Base-by-base conservation (phyloP, 1,139 yeast species). In the Geotrichum bryndzae region DNA sequence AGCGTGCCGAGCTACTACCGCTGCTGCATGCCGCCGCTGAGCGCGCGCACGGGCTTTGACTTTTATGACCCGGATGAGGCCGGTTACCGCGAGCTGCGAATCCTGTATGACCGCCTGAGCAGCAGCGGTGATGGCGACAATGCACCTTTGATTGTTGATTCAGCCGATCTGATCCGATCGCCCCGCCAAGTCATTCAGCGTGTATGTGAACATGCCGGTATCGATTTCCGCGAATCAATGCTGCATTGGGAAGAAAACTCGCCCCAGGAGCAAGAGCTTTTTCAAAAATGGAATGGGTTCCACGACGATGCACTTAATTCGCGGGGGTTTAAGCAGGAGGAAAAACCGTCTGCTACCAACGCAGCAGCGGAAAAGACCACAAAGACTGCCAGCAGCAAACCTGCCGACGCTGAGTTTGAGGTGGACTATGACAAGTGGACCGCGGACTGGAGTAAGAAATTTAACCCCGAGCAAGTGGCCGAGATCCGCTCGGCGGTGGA, bases 201-300 rank as follows among this genome's bases (percentile, higher is more conserved):
- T 51, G 67, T 69, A 27, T 71, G 74, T 60, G 59, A 64, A 33
- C 61, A 61, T 18, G 67, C 64, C 38, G 69, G 65, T 8, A 63
- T 71, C n/a, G 64, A 64, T 31, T 71, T 67, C 62, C 64, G 63
- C 51, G 60, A 62, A 7, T 45, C 58, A 15, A 70, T 71, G 73
- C 68, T 71, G 15, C 57, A 66, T 6, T 71, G 74, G 74, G 68
- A 64, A n/a, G 65, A 60, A 29, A 66, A 68, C 56, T 54, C 61
- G 3, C 66, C 64, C 22, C 61, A 64, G 48, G 70, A 65, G 15
- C 65, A 63, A 27, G 64, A 66, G 35, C 62, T 65, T 56, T 71
- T 71, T 59, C 68, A 67, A 31, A 70, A 70, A 53, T 71, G 74
- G 74, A 66, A 66, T 45, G 74, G 74, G 7, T 71, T 69, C 62